phyloP scores from a whole-genome alignment of 306 rosid genomes.

The Malus domestica region ASM211411v1 NC_041794.1:34443001-34443500 shows the following conservation, averaged over 20 bases:
- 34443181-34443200: background rate
- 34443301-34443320: too few relatives aligned
- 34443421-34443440: background rate
- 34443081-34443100: background rate
- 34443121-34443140: background rate
- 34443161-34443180: background rate
- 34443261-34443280: background rate
- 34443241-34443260: too few relatives aligned
- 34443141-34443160: background rate
- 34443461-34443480: background rate
- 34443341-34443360: too few relatives aligned
- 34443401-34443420: background rate
- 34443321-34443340: too few relatives aligned
- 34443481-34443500: background rate
- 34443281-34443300: background rate
- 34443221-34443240: too few relatives aligned
- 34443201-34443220: too few relatives aligned
- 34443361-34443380: too few relatives aligned
- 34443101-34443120: background rate
- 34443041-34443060: conserved; percentile 25
- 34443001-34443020: conserved; percentile 99
- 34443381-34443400: background rate
- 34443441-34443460: background rate
- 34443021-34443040: conserved; percentile 93
- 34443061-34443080: background rate